A percentile compares a stretch with the other conserved stretches of the same genome.
Evolutionary conservation across 2,329 filamentous ascomycete genomes (phyloP).

Genomic region (Sphaerulina vaccinii): DNA sequence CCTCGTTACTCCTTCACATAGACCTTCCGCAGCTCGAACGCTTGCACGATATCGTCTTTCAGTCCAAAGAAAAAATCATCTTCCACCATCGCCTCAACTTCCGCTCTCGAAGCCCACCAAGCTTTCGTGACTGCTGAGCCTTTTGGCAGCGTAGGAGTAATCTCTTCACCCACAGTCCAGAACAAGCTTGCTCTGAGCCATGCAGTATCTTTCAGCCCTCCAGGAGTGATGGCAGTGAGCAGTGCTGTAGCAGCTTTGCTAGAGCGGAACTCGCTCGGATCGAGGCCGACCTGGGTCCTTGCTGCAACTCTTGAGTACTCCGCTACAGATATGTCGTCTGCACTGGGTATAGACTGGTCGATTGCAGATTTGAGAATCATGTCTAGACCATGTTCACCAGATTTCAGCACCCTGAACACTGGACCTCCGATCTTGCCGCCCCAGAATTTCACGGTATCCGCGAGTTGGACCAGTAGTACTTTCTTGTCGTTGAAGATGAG

Average conservation of each 20-base stretch:
- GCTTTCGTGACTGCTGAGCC: constrained; percentile 15
- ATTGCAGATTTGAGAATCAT: constrained; percentile 15
- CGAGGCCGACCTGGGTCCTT: constrained; percentile 19
- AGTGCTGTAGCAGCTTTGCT: constrained; percentile 20
- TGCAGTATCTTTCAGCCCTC: constrained; percentile 15
- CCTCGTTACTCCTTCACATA: too few relatives aligned
- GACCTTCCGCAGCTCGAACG: constrained; percentile 15
- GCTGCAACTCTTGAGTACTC: constrained; percentile 21
- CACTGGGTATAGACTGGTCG: constrained; percentile 12
- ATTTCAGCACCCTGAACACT: constrained; percentile 12
- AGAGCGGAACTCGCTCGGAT: constrained; percentile 15
- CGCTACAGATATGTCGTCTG: constrained; percentile 19
- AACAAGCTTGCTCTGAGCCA: constrained; percentile 22
- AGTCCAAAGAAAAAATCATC: constrained; percentile 19
- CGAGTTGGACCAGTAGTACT: constrained; percentile 15
- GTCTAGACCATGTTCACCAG: constrained; percentile 16
- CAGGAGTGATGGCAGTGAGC: constrained; percentile 18
- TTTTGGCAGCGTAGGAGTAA: constrained; percentile 8
- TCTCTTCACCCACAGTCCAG: constrained; percentile 16
- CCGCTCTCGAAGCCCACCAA: constrained; percentile 16
- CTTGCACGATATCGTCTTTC: constrained; percentile 18
- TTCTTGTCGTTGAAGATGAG: constrained; percentile 23
- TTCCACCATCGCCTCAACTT: constrained; percentile 9
- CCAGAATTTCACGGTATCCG: constrained; percentile 16
- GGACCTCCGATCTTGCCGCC: constrained; percentile 14